A percentile compares a stretch with the other conserved stretches of the same genome.
Conservation (phyloP, 2,329 filamentous ascomycete species). For the Sporothrix inflata region DNA sequence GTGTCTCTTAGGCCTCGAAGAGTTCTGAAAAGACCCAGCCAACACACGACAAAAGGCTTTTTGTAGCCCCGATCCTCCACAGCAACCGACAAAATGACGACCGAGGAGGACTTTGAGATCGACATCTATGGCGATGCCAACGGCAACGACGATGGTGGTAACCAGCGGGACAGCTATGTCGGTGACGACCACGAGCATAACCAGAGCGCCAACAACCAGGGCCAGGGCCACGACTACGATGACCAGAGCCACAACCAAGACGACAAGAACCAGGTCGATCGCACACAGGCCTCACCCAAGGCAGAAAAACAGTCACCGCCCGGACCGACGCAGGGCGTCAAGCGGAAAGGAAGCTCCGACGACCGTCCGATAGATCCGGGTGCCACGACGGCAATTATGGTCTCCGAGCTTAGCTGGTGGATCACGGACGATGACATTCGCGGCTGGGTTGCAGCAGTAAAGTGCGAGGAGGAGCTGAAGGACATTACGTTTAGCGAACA, state of each 20-base stretch:
- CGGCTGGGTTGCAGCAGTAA: conserved; percentile 79
- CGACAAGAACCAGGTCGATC: conserved; percentile 36
- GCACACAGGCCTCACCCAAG: conserved; percentile 34
- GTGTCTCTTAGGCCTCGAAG: background rate
- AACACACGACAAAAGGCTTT: background rate
- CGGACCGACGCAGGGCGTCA: conserved; percentile 57
- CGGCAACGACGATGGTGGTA: conserved; percentile 42
- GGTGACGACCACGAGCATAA: conserved; percentile 46
- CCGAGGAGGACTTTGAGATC: conserved; percentile 73
- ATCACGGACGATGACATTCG: conserved; percentile 93
- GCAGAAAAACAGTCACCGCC: conserved; percentile 39
- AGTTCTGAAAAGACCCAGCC: background rate
- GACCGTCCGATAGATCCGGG: conserved; percentile 61
- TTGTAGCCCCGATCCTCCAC: background rate
- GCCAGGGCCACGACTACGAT: conserved; percentile 37
- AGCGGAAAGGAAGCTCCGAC: conserved; percentile 64
- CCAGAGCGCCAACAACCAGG: conserved; percentile 46
- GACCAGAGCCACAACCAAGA: conserved; percentile 26
- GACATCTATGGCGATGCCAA: conserved; percentile 69
- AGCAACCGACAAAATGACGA: conserved; percentile 51
- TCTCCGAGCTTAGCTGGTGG: conserved; percentile 96
- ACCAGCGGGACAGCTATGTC: conserved; percentile 38
- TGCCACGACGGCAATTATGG: conserved; percentile 72
- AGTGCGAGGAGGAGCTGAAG: conserved; percentile 80
- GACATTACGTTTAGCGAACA: conserved; percentile 98